These are phyloP conservation scores for Funneliformis geosporum DNA, from an alignment of 192 early-diverging fungal genomes.

Conservation along the genomic window DNA sequence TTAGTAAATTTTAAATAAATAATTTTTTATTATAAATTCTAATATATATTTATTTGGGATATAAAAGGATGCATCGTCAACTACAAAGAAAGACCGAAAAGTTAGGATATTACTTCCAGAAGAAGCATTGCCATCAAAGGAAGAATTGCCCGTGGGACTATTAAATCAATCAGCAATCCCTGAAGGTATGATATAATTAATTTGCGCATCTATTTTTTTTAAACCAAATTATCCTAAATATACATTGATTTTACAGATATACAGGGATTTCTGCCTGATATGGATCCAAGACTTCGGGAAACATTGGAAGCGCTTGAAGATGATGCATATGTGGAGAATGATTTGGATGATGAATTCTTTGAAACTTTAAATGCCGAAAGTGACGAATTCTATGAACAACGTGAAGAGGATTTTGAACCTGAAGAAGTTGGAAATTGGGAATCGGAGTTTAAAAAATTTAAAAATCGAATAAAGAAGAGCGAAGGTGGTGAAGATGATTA, in stretches of 20 bases:
- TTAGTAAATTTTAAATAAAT: neutral
- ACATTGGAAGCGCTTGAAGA: constrained; percentile 92
- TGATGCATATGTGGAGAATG: constrained; percentile 82
- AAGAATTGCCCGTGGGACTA: constrained; percentile 71
- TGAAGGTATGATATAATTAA: constrained; percentile 33
- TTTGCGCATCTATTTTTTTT: neutral
- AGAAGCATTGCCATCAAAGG: constrained; percentile 72
- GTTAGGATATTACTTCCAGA: constrained; percentile 58
- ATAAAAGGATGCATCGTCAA: neutral
- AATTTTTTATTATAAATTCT: neutral
- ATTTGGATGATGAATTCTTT: constrained; percentile 85
- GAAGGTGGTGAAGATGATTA: constrained; percentile 49
- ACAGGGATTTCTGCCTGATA: constrained; percentile 67
- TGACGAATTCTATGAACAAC: constrained; percentile 58
- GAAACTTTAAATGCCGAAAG: constrained; percentile 64
- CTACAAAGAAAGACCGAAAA: constrained; percentile 27
- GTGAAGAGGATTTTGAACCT: constrained; percentile 53
- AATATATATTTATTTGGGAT: neutral
- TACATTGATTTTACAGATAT: constrained; percentile 18
- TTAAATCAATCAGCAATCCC: constrained; percentile 69
- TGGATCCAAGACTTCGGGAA: constrained; percentile 84
- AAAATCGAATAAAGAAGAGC: constrained; percentile 41
- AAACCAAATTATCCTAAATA: neutral
- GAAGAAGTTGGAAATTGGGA: constrained; percentile 57
- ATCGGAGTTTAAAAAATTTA: constrained; percentile 59